These are phyloP conservation scores for Wickerhamiella nectarea DNA, from an alignment of 805 yeast species.

Conservation along the genomic window DNA sequence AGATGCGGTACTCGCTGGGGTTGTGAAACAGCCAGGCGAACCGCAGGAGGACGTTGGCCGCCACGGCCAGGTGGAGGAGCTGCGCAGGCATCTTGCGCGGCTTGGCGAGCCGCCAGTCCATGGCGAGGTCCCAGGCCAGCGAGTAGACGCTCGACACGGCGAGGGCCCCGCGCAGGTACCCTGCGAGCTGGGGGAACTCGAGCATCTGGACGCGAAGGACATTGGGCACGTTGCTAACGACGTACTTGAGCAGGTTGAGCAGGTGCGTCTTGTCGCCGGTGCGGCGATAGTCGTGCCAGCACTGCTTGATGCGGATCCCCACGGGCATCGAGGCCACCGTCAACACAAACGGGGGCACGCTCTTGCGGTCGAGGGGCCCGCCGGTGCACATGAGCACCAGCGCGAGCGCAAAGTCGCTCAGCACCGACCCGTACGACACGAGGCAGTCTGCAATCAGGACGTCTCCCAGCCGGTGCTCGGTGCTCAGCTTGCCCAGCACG, in stretches of 20 bases:
- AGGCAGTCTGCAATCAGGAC: slow-evolving; percentile 72
- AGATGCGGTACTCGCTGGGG: slow-evolving; percentile 43
- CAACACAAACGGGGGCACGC: slow-evolving; percentile 24
- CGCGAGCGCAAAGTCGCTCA: slow-evolving; percentile 54
- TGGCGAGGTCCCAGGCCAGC: slow-evolving; percentile 75
- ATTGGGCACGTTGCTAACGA: slow-evolving; percentile 15
- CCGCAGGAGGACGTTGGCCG: slow-evolving; percentile 50
- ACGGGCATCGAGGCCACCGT: slow-evolving; percentile 41
- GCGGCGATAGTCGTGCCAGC: slow-evolving; percentile 50
- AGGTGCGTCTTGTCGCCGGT: slow-evolving; percentile 44
- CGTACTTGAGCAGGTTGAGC: slow-evolving; percentile 61
- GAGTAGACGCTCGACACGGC: slow-evolving; percentile 62
- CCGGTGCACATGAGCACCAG: slow-evolving; percentile 63
- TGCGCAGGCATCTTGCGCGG: slow-evolving; percentile 20
- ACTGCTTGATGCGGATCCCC: slow-evolving; percentile 68
- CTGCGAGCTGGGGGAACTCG: slow-evolving; percentile 6
- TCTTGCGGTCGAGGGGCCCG: slow-evolving; percentile 37
- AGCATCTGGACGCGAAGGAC: slow-evolving; percentile 14
- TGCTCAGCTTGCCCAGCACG: slow-evolving; percentile 44
- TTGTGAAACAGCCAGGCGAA: slow-evolving; percentile 63
- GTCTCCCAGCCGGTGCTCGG: slow-evolving; percentile 52
- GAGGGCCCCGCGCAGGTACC: slow-evolving; percentile 29
- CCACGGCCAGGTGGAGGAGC: slow-evolving; percentile 44
- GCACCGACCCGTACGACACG: slow-evolving; percentile 64
- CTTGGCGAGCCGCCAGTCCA: slow-evolving; percentile 70